Base-by-base conservation (phyloP, 495 filamentous ascomycete genomes). In the Lineolata rhizophorae region DNA sequence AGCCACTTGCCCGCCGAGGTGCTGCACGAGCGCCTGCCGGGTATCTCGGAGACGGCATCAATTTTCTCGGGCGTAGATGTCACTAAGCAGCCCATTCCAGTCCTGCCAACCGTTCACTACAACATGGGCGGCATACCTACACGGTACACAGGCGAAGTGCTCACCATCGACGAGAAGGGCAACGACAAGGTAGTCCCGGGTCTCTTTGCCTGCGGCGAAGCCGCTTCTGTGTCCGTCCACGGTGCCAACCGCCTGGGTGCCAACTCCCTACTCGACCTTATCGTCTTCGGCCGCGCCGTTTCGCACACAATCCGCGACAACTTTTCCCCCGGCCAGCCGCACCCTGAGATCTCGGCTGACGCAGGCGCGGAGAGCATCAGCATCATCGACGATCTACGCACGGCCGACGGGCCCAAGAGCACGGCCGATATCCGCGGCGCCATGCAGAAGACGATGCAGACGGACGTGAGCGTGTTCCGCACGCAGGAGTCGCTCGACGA, bases 71-170 rank as follows among this genome's bases (percentile, higher is more conserved):
- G 85, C 53, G 84, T 95, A 46, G 87, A 95, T 52, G 84, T 95
- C 41, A 73, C 71, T 50, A 92, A 90, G 62, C 76, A 92, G 55
- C 85, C 85, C 41, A 95, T 95, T 47, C 85, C 85, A 34, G 87
- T 95, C 42, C 65, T 95, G 35, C 85, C 85, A 30, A 95, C 85
- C 28, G 87, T 92, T 47, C 87, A 95, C 64, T 95, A 95, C 67
- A 93, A 93, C 68, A 95, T 95, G 85, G 85, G 85, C 54, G 85
- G 85, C 63, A 92, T 94, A 47, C 85, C 85, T 29, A 95, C 85
- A 37, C 79, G 79, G 46, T 94, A 87, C 66, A 93, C 80, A 37
- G 85, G 85, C 52, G 83, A 95, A 57, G 85, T 94, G 44, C 53
- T 95, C 35, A 84, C 76, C 19, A 62, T 85, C 30, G 81, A 92